Percentiles rank a stretch among this genome's conserved stretches.
Evolutionary conservation across 805 yeast genomes (phyloP).

Genomic region (Zygosaccharomyces bisporus): DNA sequence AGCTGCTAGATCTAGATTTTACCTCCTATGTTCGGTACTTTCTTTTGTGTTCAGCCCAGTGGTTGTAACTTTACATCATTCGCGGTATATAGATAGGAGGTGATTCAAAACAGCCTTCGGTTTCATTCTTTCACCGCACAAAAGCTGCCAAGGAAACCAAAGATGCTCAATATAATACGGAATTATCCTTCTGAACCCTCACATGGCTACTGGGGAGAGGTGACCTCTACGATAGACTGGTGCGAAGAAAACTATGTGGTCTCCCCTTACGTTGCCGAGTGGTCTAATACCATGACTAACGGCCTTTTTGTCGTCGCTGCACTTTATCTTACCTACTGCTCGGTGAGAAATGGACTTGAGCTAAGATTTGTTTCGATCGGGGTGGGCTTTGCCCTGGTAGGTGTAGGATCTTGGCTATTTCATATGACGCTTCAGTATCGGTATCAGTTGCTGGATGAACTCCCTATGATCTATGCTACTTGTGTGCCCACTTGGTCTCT

Average conservation of each 20-base stretch:
- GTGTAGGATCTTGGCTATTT: conserved; percentile 90
- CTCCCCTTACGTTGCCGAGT: conserved; percentile 82
- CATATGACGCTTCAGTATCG: conserved; percentile 93
- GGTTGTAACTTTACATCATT: neutral
- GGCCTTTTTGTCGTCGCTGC: conserved; percentile 55
- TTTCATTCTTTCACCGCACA: neutral
- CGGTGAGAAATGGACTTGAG: conserved; percentile 59
- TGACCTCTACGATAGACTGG: conserved; percentile 97
- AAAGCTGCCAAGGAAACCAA: neutral
- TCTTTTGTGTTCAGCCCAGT: too few relatives aligned
- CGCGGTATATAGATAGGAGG: neutral
- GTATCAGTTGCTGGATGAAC: conserved; percentile 87
- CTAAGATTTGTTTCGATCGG: conserved; percentile 66
- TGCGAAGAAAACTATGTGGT: conserved; percentile 96
- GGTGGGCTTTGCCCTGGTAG: conserved; percentile 81
- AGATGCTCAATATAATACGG: neutral
- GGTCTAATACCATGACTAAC: conserved; percentile 82
- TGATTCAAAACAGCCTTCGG: neutral
- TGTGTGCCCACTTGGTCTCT: conserved; percentile 90
- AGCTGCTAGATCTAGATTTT: too few relatives aligned
- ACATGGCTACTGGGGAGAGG: conserved; percentile 74
- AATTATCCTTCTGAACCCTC: conserved; percentile 50
- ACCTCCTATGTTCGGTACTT: too few relatives aligned
- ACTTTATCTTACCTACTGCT: conserved; percentile 57
- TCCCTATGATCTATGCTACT: conserved; percentile 98